Percentiles rank a stretch among this genome's conserved stretches.
phyloP scores from a whole-genome alignment of 345 rosid genomes.

The Populus deltoides region DNA sequence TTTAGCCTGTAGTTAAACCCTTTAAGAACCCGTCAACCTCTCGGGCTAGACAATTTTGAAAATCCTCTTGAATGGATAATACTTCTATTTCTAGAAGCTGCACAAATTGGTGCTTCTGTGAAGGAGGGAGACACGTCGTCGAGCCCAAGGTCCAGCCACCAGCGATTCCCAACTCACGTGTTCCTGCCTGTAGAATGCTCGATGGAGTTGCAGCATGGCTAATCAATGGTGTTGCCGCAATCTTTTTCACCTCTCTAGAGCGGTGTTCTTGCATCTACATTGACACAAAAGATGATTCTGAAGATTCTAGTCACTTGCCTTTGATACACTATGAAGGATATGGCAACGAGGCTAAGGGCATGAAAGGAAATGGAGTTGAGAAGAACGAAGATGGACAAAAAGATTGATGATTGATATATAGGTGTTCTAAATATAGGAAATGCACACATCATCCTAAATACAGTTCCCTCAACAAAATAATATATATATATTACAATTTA shows the following conservation, averaged over 20 bases:
- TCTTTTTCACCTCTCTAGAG: constrained; percentile 44
- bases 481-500: too few relatives aligned
- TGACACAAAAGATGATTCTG: constrained; percentile 19
- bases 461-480: too few relatives aligned
- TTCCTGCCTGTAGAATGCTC: constrained; percentile 21
- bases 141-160: background rate
- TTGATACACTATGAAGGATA: too few relatives aligned
- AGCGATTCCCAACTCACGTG: background rate
- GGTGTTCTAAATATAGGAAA: too few relatives aligned
- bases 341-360: too few relatives aligned
- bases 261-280: constrained; percentile 37
- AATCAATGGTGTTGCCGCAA: constrained; percentile 30
- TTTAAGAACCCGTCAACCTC: background rate
- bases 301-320: background rate
- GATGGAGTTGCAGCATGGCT: constrained; percentile 16
- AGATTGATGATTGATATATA: too few relatives aligned
- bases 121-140: background rate
- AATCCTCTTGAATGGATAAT: background rate
- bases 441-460: too few relatives aligned
- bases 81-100: background rate
- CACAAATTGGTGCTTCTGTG: background rate
- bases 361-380: too few relatives aligned
- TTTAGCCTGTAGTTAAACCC: background rate
- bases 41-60: background rate
- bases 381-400: too few relatives aligned